Conservation (phyloP, 2,329 filamentous ascomycete species). For the Zelopaecilomyces penicillatus region DNA sequence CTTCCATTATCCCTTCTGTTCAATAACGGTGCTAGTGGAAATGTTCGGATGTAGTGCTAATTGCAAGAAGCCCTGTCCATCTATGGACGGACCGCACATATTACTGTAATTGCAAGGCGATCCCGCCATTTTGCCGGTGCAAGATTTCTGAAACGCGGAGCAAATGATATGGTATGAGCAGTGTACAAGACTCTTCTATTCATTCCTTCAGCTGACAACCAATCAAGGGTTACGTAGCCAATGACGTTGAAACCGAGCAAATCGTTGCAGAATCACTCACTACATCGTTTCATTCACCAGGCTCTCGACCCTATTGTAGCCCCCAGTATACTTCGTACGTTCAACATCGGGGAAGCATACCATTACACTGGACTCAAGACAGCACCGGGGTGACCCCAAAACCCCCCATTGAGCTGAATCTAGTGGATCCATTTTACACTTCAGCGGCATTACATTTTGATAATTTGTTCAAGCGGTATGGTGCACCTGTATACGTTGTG, state of each 20-base stretch:
- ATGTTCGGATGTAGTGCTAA: no score
- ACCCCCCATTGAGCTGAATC: constrained; percentile 87
- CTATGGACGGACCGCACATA: constrained; percentile 81
- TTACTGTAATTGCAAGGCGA: constrained; percentile 85
- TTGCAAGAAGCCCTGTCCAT: constrained; percentile 54
- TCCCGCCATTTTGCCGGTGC: constrained; percentile 93
- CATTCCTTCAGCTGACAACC: constrained; percentile 2
- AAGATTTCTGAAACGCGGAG: constrained; percentile 85
- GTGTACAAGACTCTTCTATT: background rate
- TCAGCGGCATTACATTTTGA: constrained; percentile 93
- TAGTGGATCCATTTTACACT: constrained; percentile 93
- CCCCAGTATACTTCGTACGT: constrained; percentile 94
- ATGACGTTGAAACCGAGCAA: constrained; percentile 97
- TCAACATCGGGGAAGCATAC: constrained; percentile 93
- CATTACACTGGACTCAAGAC: constrained; percentile 95
- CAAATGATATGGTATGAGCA: constrained; percentile 65
- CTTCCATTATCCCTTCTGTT: background rate
- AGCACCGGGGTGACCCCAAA: constrained; percentile 92
- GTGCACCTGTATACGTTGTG: constrained; percentile 81
- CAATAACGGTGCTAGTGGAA: no score
- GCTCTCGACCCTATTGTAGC: constrained; percentile 74
- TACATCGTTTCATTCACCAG: constrained; percentile 91
- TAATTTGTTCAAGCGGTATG: constrained; percentile 87
- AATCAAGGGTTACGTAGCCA: constrained; percentile 77
- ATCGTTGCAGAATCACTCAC: constrained; percentile 92